Conservation (phyloP, 768 basidiomycete species). For the Xerocomellus chrysenteron region DNA sequence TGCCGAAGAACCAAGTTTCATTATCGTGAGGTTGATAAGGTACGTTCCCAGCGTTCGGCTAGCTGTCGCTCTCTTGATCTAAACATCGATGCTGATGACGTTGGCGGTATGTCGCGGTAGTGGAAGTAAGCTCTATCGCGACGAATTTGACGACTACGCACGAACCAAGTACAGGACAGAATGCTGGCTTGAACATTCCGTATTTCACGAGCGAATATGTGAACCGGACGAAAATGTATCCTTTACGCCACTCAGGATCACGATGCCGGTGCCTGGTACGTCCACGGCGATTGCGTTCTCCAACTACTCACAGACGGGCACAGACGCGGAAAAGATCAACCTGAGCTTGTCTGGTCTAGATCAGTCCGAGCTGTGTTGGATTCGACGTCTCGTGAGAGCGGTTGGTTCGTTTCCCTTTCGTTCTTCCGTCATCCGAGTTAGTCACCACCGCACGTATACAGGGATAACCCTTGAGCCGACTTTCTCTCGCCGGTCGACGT, state of each 20-base stretch:
- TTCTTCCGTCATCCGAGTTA: background rate
- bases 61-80: background rate
- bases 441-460: constrained; percentile 23
- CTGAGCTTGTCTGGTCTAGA: constrained; percentile 79
- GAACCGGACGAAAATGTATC: constrained; percentile 64
- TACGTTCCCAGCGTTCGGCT: constrained; percentile 26
- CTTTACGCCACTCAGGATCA: constrained; percentile 62
- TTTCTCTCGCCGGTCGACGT: constrained; percentile 72
- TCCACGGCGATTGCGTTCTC: background rate
- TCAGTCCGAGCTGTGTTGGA: constrained; percentile 63
- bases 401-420: constrained; percentile 14
- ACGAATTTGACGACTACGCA: constrained; percentile 48
- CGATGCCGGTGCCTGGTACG: constrained; percentile 59
- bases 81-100: background rate
- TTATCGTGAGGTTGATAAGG: constrained; percentile 76
- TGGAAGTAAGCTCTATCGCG: constrained; percentile 64
- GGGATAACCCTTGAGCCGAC: constrained; percentile 53
- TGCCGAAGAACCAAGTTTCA: constrained; percentile 56
- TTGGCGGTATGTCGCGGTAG: constrained; percentile 37
- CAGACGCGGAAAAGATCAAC: constrained; percentile 55
- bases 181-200: constrained; percentile 90
- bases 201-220: constrained; percentile 74
- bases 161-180: constrained; percentile 76
- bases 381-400: constrained; percentile 36
- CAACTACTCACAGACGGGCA: background rate